Base-by-base conservation (phyloP, 768 basidiomycete genomes). In the Sporobolomyces pararoseus region DNA sequence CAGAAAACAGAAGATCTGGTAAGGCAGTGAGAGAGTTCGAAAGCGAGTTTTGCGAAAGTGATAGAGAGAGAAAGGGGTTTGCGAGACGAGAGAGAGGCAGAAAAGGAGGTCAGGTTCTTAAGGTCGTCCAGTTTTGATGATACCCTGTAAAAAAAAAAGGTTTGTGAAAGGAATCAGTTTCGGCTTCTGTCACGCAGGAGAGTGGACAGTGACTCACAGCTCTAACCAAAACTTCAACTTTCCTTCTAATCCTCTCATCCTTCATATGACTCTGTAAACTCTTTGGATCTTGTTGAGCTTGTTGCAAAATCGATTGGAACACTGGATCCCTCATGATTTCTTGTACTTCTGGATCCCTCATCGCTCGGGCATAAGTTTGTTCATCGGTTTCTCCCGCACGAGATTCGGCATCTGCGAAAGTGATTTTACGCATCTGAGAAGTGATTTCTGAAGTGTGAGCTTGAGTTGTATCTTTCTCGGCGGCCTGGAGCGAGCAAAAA, bases 241-340 rank as follows among this genome's bases (percentile, higher is more conserved):
- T 76, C 14, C 63, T 68, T 50, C 71, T 49, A 25, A 71, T 61
- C 72, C 75, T 77, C 35, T 79, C 78, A 35, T 49, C 54, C 85
- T 92, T 91, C 88, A 98, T 89, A 81, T 99, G 95, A 75, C 96
- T 91, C 79, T 90, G 89, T 67, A 99, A 82, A 29, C 94, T 90
- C 52, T 85, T 83, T 9, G 96, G 95, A 80, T 97, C 87, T 58
- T 81, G 76, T 81, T 99, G 95, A 10, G 92, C 91, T 81, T 98
- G 94, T 79, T 94, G 89, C 76, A 99, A 79, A 74, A 99, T 96
- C 66, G 86, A 86, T 80, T 96, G 90, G 90, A 96, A 95, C 73
- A 95, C 82, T 13, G 92, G 91, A 79, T 93, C 92, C 75, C 80
- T 82, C 90, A 94, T 91, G 77, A 93, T 92, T 65, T 81, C 79